Conservation (phyloP, 257 asterid species). For the Fraxinus cuspidata region DNA sequence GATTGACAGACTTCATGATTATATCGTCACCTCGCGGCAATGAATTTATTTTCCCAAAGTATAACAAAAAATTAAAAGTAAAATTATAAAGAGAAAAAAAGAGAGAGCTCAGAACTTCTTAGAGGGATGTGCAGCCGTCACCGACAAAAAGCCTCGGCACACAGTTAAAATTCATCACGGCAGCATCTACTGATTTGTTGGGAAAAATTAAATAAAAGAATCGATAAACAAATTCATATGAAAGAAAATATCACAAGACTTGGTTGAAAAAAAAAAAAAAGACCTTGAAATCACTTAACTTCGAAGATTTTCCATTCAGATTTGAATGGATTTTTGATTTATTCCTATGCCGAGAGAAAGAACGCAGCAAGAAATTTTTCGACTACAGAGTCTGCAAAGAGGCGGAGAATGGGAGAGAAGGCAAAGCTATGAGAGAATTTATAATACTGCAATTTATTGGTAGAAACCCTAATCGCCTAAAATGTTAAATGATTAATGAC, state of each 20-base stretch:
- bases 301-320: background rate
- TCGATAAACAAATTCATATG: background rate
- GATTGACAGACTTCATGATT: slow-evolving; percentile 35
- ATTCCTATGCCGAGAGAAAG: background rate
- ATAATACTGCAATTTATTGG: background rate
- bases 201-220: background rate
- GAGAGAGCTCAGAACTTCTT: slow-evolving; percentile 34
- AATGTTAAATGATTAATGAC: no score
- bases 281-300: background rate
- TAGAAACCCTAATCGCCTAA: background rate
- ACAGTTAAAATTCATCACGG: slow-evolving; percentile 19
- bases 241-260: no score
- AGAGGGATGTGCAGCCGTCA: slow-evolving; percentile 33
- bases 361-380: background rate
- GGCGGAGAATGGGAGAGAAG: background rate
- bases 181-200: background rate
- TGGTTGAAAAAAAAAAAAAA: no score
- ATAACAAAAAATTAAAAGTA: background rate
- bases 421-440: background rate
- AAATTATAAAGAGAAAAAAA: background rate
- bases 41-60: background rate
- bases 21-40: slow-evolving; percentile 30
- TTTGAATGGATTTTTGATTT: no score
- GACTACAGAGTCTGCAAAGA: background rate
- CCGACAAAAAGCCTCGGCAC: slow-evolving; percentile 31